Base-by-base conservation (phyloP, 129 eudicot species). In the Calendula officinalis region DNA sequence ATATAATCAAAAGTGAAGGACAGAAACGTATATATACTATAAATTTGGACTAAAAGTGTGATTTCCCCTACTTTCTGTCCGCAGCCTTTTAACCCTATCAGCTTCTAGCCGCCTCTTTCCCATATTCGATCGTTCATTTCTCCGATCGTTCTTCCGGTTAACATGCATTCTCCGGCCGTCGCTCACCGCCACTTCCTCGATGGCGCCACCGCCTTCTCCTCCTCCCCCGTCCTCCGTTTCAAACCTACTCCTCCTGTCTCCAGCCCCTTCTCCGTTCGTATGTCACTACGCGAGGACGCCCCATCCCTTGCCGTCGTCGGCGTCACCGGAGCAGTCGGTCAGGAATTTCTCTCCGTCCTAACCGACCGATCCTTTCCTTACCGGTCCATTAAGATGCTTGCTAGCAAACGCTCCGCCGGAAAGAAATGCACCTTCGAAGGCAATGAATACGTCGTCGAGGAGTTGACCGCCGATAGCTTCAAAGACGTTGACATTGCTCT, bases 311-410 rank as follows among this genome's bases (percentile, higher is more conserved):
- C 97, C 51, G 74, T 91, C 22, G 97, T 87, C 56, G 97, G 97
- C 51, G 97, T 82, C 45, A 84, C 95, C 56, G 97, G 97, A 32
- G 95, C 95, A 67, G 97, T 91, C 60, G 95, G 97, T 10, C 95
- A 84, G 30, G 97, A 91, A 49, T 86, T 91, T 56, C 86, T 91
- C 45, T 86, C 92, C 75, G 95, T 90, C 63, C 78, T 90, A 50
- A 82, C 97, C 73, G 95, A 84, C 74, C 89, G 90, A 0, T 37
- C 71, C 22, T 91, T 91, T 69, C 97, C 97, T 4, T 84, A 87
- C 79, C 57, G 88, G 48, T 84, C 92, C 45, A 67, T 91, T 42
- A 82, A 80, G 65, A 79, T 87, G 72, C 95, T 90, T 36, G 97
- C 97, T 47, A 77, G 87, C 80, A 80, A 81, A 62, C 87, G 97